A percentile compares a stretch with the other conserved stretches of the same genome.
Conservation (phyloP, 352 stramenopile species). For the Hyphochytrium catenoides region DNA sequence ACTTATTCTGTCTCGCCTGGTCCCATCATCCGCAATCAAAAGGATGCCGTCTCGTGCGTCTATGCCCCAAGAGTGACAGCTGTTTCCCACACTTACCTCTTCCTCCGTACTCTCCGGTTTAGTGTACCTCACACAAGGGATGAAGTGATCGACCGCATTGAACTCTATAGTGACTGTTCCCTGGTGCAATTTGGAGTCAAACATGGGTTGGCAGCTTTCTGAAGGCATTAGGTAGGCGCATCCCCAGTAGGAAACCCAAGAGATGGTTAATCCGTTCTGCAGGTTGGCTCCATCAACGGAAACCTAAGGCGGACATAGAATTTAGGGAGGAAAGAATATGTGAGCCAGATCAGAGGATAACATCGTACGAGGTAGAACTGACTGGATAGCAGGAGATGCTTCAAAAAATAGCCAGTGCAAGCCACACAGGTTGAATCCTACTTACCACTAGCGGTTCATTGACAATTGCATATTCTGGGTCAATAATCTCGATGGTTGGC, state of each 20-base stretch:
- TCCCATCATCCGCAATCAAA: too few relatives aligned
- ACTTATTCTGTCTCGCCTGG: too few relatives aligned
- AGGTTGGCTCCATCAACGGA: conserved; percentile 52
- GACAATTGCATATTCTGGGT: conserved; percentile 40
- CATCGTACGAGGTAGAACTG: too few relatives aligned
- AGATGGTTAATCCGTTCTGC: conserved; percentile 27
- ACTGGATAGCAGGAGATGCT: too few relatives aligned
- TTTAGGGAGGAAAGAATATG: too few relatives aligned
- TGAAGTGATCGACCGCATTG: conserved; percentile 34
- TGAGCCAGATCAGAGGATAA: too few relatives aligned
- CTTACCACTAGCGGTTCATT: conserved; percentile 57
- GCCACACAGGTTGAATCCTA: too few relatives aligned
- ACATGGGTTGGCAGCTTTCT: conserved; percentile 19
- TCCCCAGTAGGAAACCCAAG: conserved; percentile 45
- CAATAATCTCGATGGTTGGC: conserved; percentile 31
- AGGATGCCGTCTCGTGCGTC: too few relatives aligned
- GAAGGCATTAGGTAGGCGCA: conserved; percentile 20
- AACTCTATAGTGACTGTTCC: conserved; percentile 40
- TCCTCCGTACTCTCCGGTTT: background rate
- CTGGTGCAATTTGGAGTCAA: conserved; percentile 27
- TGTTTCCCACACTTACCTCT: conserved; percentile 13
- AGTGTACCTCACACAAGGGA: conserved; percentile 29
- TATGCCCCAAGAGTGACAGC: too few relatives aligned
- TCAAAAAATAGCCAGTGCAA: too few relatives aligned
- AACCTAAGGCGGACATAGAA: conserved; percentile 21